These are phyloP conservation scores for Citrus reticulata DNA, from an alignment of 345 rosid genomes.

Conservation along the genomic window DNA sequence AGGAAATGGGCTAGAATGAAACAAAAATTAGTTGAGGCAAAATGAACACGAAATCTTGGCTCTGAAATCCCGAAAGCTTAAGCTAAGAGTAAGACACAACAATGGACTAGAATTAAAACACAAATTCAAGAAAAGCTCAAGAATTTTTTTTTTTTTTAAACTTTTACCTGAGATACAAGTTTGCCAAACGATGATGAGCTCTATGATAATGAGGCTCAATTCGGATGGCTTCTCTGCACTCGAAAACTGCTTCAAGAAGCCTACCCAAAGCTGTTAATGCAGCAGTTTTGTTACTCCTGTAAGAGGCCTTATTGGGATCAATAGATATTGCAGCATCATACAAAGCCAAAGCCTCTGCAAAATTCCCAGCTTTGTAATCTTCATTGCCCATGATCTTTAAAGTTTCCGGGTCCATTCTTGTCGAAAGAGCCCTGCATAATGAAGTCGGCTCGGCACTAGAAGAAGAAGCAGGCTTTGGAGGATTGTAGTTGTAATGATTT, in stretches of 20 bases:
- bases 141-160: no score
- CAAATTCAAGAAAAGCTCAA: no score
- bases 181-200: slow-evolving; percentile 92
- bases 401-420: slow-evolving; percentile 93
- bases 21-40: background rate
- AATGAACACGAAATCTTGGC: no score
- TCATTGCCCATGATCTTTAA: slow-evolving; percentile 95
- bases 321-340: slow-evolving; percentile 93
- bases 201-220: slow-evolving; percentile 84
- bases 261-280: slow-evolving; percentile 86
- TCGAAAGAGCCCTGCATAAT: slow-evolving; percentile 77
- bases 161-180: slow-evolving; percentile 66
- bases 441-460: slow-evolving; percentile 29
- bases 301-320: slow-evolving; percentile 83
- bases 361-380: slow-evolving; percentile 91
- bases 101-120: no score
- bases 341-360: slow-evolving; percentile 79
- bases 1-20: background rate
- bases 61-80: no score
- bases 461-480: background rate
- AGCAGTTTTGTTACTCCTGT: slow-evolving; percentile 89
- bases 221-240: slow-evolving; percentile 86
- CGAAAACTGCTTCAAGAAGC: slow-evolving; percentile 81
- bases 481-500: slow-evolving; percentile 5
- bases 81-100: no score